A percentile compares a stretch with the other conserved stretches of the same genome.
phyloP scores from a whole-genome alignment of 208 protist genomes.

The Trypanosoma mega region DNA sequence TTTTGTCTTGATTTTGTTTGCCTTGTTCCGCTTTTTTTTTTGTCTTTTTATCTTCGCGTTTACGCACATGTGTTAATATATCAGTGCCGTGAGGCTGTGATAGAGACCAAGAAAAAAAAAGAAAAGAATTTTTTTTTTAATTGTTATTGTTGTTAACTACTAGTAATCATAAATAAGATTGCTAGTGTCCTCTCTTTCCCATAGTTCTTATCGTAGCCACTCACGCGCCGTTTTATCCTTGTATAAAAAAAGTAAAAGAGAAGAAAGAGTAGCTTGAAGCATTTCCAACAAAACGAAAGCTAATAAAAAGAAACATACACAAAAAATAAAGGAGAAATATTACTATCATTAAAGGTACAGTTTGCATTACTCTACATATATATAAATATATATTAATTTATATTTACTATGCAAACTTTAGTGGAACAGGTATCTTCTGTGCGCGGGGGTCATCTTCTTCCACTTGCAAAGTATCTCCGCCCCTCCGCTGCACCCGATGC shows the following conservation, averaged over 20 bases:
- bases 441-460: slow-evolving; percentile 41
- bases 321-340: neutral
- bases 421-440: slow-evolving; percentile 24
- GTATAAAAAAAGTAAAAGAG: too few species aligned
- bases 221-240: too few species aligned
- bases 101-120: neutral
- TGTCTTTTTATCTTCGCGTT: neutral
- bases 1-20: slow-evolving; percentile 10
- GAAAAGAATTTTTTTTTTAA: too few species aligned
- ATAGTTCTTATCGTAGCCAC: too few species aligned
- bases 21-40: slow-evolving; percentile 6
- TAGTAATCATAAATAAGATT: too few species aligned
- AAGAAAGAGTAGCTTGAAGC: too few species aligned
- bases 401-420: slow-evolving; percentile 50
- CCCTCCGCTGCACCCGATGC: slow-evolving; percentile 11
- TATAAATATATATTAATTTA: neutral
- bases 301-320: neutral
- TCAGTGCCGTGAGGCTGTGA: neutral
- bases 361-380: neutral
- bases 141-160: too few species aligned
- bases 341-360: neutral
- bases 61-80: neutral
- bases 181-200: too few species aligned
- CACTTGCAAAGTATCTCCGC: slow-evolving; percentile 47
- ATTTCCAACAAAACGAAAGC: neutral